Conservation (phyloP, 331 rosid genomes). For the Acacia pycnantha region DNA sequence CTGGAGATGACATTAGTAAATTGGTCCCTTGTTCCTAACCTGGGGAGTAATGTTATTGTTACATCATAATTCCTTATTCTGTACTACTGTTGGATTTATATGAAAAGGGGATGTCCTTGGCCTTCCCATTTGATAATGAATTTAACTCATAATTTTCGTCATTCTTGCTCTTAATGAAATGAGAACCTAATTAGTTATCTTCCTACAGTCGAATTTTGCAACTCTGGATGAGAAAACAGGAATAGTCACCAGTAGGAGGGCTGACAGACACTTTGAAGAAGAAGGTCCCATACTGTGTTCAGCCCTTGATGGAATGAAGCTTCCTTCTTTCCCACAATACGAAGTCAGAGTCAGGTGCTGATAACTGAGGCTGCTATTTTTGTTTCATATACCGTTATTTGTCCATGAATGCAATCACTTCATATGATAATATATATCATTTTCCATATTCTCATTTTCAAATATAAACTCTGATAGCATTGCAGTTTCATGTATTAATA, state of each 20-base stretch:
- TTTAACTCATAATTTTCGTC: constrained; percentile 11
- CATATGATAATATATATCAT: neutral
- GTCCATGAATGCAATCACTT: constrained; percentile 22
- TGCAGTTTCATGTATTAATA: neutral
- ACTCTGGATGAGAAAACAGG: constrained; percentile 88
- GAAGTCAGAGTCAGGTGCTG: constrained; percentile 95
- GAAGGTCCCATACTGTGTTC: constrained; percentile 94
- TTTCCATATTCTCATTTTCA: constrained; percentile 10
- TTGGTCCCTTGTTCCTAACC: neutral
- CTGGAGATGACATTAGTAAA: neutral
- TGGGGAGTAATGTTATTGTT: neutral
- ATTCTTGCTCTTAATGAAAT: constrained; percentile 8
- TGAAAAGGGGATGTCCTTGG: neutral
- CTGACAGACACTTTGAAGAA: constrained; percentile 95
- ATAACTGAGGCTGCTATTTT: constrained; percentile 31
- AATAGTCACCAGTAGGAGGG: constrained; percentile 81
- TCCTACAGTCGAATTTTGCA: constrained; percentile 85
- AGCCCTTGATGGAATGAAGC: constrained; percentile 85
- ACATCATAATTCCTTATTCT: neutral
- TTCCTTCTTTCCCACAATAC: constrained; percentile 85
- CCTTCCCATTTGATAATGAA: neutral
- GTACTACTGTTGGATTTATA: constrained; percentile 13
- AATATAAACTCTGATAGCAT: constrained; percentile 6
- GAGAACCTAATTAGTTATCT: constrained; percentile 8
- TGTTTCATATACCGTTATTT: constrained; percentile 21